Percentiles rank a stretch among this genome's conserved stretches.
phyloP scores from a whole-genome alignment of 1,284 basidiomycete genomes.

The Apiotrichum siamense region DNA sequence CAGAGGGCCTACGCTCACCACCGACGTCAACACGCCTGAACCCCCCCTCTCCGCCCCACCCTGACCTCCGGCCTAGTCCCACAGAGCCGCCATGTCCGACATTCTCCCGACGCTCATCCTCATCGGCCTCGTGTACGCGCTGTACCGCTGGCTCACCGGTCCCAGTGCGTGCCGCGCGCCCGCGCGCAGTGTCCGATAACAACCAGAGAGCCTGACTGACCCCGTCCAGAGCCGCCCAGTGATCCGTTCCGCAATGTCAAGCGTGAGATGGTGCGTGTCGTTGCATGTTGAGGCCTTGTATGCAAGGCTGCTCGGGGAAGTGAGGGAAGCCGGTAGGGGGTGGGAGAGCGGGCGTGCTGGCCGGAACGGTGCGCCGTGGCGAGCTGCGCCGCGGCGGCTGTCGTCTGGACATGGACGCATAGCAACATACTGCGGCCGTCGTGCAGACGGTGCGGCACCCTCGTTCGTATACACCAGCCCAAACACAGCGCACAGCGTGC shows the following conservation, averaged over 20 bases:
- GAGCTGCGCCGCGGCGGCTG: too few species aligned
- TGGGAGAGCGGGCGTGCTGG: too few species aligned
- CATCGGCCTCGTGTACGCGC: constrained; percentile 32
- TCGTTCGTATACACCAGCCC: too few species aligned
- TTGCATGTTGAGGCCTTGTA: not conserved
- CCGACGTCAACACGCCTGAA: not conserved
- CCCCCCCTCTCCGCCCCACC: too few species aligned
- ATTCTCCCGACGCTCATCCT: constrained; percentile 39
- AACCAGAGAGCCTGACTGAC: too few species aligned
- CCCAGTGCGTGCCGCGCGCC: constrained; percentile 31
- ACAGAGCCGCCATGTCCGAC: constrained; percentile 25
- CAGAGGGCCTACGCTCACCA: not conserved
- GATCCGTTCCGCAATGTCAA: constrained; percentile 33
- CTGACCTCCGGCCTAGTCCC: not conserved
- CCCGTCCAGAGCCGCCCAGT: constrained; percentile 12
- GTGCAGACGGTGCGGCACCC: too few species aligned
- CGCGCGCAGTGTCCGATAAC: too few species aligned
- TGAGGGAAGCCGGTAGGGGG: too few species aligned
- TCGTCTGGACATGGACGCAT: too few species aligned
- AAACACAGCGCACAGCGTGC: too few species aligned
- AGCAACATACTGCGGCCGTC: too few species aligned
- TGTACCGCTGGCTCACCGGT: constrained; percentile 32
- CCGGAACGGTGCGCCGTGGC: too few species aligned
- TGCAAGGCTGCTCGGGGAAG: not conserved
- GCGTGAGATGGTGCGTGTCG: constrained; percentile 31